Percentiles rank a stretch among this genome's conserved stretches.
These are phyloP conservation scores for Fistulina hepatica DNA, from an alignment of 1,284 basidiomycete genomes.

Conservation along the genomic window DNA sequence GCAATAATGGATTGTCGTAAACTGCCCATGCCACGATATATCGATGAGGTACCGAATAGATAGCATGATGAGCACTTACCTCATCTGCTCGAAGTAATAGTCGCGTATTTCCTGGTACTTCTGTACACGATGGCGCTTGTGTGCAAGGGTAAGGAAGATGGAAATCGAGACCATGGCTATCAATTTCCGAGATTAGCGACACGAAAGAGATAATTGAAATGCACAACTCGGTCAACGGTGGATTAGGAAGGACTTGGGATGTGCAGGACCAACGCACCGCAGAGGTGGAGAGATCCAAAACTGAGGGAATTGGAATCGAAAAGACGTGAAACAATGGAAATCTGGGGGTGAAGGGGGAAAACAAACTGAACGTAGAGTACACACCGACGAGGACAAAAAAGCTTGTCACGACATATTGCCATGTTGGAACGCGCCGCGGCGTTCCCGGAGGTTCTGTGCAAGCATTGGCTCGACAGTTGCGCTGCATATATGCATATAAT, in stretches of 20 bases:
- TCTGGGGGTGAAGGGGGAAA: too few relatives aligned
- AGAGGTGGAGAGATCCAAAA: too few relatives aligned
- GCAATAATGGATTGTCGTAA: too few relatives aligned
- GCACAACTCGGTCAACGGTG: too few relatives aligned
- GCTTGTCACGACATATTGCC: conserved; percentile 35
- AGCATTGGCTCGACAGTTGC: conserved; percentile 16
- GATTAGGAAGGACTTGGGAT: neutral
- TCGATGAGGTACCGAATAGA: too few relatives aligned
- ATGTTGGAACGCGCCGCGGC: conserved; percentile 23
- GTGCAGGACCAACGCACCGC: neutral
- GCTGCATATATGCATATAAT: conserved; percentile 10
- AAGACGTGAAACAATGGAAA: too few relatives aligned
- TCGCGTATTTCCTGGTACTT: conserved; percentile 37
- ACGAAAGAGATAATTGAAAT: neutral
- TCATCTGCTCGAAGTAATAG: conserved; percentile 47
- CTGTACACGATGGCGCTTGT: conserved; percentile 36
- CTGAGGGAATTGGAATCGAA: neutral
- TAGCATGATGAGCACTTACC: too few relatives aligned
- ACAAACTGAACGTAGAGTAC: too few relatives aligned
- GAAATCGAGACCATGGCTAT: conserved; percentile 34
- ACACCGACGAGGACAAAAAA: conserved; percentile 31
- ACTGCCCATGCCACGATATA: too few relatives aligned
- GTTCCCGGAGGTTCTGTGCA: conserved; percentile 23
- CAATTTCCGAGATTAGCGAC: neutral
- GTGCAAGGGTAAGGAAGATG: conserved; percentile 34